Percentiles rank a stretch among this genome's conserved stretches.
These are phyloP conservation scores for Yarrowia sp. DNA, from an alignment of 805 yeast genomes.

Conservation along the genomic window DNA sequence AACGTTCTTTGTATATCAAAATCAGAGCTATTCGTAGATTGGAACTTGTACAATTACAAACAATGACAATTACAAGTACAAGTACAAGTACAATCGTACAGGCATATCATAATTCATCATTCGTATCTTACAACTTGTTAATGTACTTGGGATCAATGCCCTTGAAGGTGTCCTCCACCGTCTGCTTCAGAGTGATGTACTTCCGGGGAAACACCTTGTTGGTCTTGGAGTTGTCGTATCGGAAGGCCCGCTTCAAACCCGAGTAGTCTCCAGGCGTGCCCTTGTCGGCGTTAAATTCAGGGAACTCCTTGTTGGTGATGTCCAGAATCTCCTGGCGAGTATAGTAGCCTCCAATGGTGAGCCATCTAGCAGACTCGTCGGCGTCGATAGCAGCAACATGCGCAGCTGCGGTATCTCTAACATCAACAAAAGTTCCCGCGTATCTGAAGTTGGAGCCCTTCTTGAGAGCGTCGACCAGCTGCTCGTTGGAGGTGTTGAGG, in stretches of 20 bases:
- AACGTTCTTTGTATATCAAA: no score
- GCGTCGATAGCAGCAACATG: slow-evolving; percentile 50
- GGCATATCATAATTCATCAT: no score
- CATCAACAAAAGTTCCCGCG: slow-evolving; percentile 45
- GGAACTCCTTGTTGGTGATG: slow-evolving; percentile 28
- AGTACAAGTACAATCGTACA: no score
- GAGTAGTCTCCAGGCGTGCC: slow-evolving; percentile 11
- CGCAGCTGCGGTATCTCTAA: slow-evolving; percentile 60
- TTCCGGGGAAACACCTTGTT: slow-evolving; percentile 7
- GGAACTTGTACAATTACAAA: no score
- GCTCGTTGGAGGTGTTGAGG: slow-evolving; percentile 40
- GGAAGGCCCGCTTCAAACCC: not conserved
- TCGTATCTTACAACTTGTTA: not conserved
- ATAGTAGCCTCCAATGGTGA: slow-evolving; percentile 33
- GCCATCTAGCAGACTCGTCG: slow-evolving; percentile 33
- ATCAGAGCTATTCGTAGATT: no score
- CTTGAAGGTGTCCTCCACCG: not conserved
- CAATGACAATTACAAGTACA: no score
- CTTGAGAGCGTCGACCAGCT: slow-evolving; percentile 13
- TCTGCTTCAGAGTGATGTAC: not conserved
- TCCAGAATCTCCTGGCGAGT: slow-evolving; percentile 30
- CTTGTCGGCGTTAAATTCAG: not conserved
- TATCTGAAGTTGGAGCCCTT: not conserved
- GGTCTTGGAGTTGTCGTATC: slow-evolving; percentile 22
- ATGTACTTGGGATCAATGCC: slow-evolving; percentile 9